Percentiles rank a stretch among this genome's conserved stretches.
These are phyloP conservation scores for Chrysopogon serrulatus DNA, from an alignment of 176 grass and related monocot species.

Conservation along the genomic window DNA sequence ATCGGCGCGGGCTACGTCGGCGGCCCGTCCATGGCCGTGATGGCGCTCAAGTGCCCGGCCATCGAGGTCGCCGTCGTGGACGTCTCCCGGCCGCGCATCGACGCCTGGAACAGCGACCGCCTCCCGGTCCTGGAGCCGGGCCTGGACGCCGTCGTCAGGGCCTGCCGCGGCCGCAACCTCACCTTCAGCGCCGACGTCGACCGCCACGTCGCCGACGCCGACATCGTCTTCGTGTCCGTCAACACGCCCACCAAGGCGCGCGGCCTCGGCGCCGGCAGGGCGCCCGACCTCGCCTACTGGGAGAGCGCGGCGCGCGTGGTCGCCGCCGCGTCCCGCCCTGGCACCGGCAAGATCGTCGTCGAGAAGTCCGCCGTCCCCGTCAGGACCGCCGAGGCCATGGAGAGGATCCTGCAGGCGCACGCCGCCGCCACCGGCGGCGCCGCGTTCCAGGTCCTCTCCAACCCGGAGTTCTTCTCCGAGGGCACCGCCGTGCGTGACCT, in stretches of 20 bases:
- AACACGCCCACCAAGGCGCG: constrained; percentile 61
- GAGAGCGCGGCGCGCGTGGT: constrained; percentile 54
- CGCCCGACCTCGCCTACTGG: constrained; percentile 56
- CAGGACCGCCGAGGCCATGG: constrained; percentile 47
- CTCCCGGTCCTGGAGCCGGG: constrained; percentile 52
- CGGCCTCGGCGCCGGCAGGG: constrained; percentile 48
- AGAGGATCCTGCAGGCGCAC: constrained; percentile 41
- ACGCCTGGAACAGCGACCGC: constrained; percentile 55
- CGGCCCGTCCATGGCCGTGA: constrained; percentile 49
- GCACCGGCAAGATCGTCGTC: constrained; percentile 36
- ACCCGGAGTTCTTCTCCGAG: constrained; percentile 56
- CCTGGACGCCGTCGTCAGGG: constrained; percentile 44
- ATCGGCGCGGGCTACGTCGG: constrained; percentile 61
- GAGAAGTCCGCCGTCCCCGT: constrained; percentile 65
- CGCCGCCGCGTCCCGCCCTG: constrained; percentile 31
- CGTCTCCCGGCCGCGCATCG: constrained; percentile 41
- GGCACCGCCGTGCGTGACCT: constrained; percentile 46
- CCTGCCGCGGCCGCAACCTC: constrained; percentile 50
- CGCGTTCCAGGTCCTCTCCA: constrained; percentile 55
- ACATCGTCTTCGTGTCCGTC: constrained; percentile 64
- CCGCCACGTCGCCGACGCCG: constrained; percentile 40
- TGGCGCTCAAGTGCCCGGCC: constrained; percentile 46
- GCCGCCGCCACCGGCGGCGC: background rate
- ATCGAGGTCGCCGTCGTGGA: constrained; percentile 49
- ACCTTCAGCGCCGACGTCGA: constrained; percentile 51